phyloP scores from a whole-genome alignment of 179 eudicot species.

The Vitellaria paradoxa region DNA sequence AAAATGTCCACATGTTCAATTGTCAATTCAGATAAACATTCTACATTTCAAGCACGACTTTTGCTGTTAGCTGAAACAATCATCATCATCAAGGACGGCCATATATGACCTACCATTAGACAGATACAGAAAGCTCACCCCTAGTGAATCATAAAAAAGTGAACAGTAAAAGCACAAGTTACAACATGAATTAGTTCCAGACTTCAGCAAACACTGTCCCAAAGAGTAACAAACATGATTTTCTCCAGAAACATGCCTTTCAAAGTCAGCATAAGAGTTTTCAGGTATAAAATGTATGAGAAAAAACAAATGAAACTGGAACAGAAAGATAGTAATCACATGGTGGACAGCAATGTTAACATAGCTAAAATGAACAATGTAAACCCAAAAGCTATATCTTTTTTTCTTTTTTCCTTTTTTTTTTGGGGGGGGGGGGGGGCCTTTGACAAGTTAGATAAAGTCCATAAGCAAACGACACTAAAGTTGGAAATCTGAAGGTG shows the following conservation, averaged over 20 bases:
- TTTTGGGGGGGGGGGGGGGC: too few relatives aligned
- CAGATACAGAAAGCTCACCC: neutral
- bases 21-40: neutral
- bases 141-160: neutral
- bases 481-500: too few relatives aligned
- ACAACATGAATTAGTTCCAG: constrained; percentile 2
- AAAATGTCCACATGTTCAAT: too few relatives aligned
- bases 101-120: neutral
- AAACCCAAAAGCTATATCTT: neutral
- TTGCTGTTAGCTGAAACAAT: neutral
- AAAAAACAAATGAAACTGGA: neutral
- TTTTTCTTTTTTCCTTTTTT: too few relatives aligned
- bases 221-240: neutral
- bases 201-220: neutral
- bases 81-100: neutral
- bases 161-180: neutral
- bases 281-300: neutral
- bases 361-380: neutral
- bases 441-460: neutral
- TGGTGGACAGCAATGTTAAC: neutral
- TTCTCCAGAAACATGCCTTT: neutral
- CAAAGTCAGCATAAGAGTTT: neutral
- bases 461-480: neutral
- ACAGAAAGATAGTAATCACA: neutral
- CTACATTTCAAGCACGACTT: neutral